Conservation (phyloP, 1,284 basidiomycete genomes). For the Rhodofomes roseus region DNA sequence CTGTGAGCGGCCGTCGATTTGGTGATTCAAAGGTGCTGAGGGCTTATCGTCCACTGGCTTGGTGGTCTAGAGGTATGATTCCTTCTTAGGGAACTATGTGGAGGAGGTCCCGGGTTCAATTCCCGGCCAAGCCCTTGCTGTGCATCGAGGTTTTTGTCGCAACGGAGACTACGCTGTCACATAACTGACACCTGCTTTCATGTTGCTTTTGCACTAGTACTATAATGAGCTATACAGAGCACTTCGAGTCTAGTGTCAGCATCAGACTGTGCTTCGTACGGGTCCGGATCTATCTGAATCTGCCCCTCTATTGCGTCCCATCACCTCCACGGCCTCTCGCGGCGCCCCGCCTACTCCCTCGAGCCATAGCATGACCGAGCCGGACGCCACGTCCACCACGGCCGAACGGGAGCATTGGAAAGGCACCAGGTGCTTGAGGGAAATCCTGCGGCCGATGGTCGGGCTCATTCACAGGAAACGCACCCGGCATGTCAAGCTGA, state of each 20-base stretch:
- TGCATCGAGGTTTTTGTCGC: too few species aligned
- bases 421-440: background rate
- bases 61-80: constrained; percentile 38
- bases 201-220: too few species aligned
- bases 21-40: too few species aligned
- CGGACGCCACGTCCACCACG: background rate
- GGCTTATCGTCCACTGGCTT: background rate
- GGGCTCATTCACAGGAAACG: background rate
- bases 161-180: too few species aligned
- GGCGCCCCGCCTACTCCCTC: background rate
- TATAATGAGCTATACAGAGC: too few species aligned
- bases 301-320: too few species aligned
- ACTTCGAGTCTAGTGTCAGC: too few species aligned
- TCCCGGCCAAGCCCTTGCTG: constrained; percentile 63
- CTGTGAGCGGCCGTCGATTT: too few species aligned
- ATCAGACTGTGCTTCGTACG: too few species aligned
- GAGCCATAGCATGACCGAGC: background rate
- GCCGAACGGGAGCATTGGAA: background rate
- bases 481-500: background rate
- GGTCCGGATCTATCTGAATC: too few species aligned
- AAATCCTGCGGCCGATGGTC: background rate
- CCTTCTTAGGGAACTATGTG: constrained; percentile 40
- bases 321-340: background rate
- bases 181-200: too few species aligned
- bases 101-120: constrained; percentile 87